Conservation (phyloP, 1,284 basidiomycete genomes). For the Apiotrichum sp. region DNA sequence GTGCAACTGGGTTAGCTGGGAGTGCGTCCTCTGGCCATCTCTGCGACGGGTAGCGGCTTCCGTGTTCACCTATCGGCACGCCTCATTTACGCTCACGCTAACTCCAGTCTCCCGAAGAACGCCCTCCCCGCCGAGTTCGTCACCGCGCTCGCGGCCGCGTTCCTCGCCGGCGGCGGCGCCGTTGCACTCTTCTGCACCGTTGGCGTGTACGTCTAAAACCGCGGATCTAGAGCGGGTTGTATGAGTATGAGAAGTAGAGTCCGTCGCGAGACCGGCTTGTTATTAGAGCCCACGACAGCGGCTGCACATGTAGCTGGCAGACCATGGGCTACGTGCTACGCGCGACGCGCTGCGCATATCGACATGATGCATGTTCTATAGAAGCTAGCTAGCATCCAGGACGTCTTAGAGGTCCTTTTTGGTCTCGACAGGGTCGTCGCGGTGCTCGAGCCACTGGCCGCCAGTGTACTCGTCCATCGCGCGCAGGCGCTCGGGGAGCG, state of each 20-base stretch:
- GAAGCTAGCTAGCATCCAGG: neutral
- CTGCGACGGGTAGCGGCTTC: no score
- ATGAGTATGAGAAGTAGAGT: neutral
- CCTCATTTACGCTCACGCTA: neutral
- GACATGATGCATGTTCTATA: slow-evolving; percentile 3
- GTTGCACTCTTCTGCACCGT: slow-evolving; percentile 79
- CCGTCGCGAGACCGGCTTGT: no score
- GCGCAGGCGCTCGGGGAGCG: slow-evolving; percentile 73
- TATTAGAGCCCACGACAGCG: no score
- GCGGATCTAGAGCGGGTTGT: neutral
- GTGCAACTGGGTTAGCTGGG: no score
- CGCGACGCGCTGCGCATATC: no score
- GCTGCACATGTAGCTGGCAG: neutral
- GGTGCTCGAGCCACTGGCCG: slow-evolving; percentile 3
- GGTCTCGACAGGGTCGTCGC: slow-evolving; percentile 1
- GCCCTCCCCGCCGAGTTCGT: slow-evolving; percentile 58
- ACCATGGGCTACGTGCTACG: neutral
- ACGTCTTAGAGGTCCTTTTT: slow-evolving; percentile 3
- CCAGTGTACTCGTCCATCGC: slow-evolving; percentile 58
- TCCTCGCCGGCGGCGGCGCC: slow-evolving; percentile 74
- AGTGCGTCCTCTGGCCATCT: no score
- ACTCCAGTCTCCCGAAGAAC: slow-evolving; percentile 33
- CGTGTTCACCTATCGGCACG: no score
- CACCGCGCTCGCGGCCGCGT: slow-evolving; percentile 65
- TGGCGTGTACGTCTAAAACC: slow-evolving; percentile 68